Conservation (phyloP, 495 filamentous ascomycete genomes). For the Aspergillus kassunensis region DNA sequence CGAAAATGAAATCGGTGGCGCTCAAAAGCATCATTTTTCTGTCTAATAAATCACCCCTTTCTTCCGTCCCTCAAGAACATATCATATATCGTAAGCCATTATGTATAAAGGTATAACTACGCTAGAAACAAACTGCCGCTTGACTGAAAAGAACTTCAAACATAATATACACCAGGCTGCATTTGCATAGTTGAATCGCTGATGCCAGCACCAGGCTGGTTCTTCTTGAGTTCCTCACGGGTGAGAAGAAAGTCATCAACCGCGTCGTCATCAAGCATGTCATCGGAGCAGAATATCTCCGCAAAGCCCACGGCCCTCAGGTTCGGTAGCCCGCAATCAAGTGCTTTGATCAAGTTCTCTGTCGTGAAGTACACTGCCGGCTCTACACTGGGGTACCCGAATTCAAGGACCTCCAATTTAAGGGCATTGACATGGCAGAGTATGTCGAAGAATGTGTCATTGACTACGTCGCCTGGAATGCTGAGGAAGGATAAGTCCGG, state of each 20-base stretch:
- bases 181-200: background rate
- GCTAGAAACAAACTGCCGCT: background rate
- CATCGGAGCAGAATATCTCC: constrained; percentile 17
- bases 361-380: constrained; percentile 19
- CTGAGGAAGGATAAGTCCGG: constrained; percentile 25
- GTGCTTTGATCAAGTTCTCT: constrained; percentile 15
- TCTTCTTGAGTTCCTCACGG: constrained; percentile 5
- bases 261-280: constrained; percentile 21
- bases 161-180: constrained; percentile 19
- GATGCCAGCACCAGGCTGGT: background rate
- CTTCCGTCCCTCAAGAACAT: background rate
- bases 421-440: constrained; percentile 14
- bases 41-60: background rate
- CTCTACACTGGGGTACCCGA: constrained; percentile 19
- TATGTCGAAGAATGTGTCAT: constrained; percentile 29
- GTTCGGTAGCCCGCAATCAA: constrained; percentile 22
- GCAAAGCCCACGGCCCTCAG: constrained; percentile 23
- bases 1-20: too few relatives aligned
- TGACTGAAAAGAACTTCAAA: background rate
- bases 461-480: constrained; percentile 28
- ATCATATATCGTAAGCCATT: background rate
- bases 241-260: constrained; percentile 23
- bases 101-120: background rate
- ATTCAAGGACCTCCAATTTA: constrained; percentile 23
- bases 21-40: background rate